A percentile compares a stretch with the other conserved stretches of the same genome.
Evolutionary conservation across 2,329 filamentous ascomycete genomes (phyloP).

Genomic region (Fusarium nygamai): DNA sequence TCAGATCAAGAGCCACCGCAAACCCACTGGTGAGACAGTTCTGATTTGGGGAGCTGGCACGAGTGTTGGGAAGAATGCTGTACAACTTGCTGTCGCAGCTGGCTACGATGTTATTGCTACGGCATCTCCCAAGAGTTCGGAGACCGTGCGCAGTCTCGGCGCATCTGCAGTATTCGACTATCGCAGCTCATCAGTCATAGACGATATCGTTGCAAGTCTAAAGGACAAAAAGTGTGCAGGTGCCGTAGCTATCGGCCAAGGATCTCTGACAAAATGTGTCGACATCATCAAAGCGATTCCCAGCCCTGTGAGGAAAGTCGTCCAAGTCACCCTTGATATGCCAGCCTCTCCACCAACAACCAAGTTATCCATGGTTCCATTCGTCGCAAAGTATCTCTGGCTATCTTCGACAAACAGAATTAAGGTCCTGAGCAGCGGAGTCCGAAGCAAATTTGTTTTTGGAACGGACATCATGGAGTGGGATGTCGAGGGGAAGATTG

Average conservation of each 20-base stretch:
- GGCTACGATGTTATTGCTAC: background rate
- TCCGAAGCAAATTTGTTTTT: conserved; percentile 10
- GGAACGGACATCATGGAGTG: background rate
- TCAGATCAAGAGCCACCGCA: rapidly evolving
- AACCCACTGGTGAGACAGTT: background rate
- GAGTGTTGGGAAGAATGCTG: background rate
- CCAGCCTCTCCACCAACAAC: background rate
- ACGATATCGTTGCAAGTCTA: background rate
- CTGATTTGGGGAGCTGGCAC: conserved; percentile 6
- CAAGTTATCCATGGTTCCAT: background rate
- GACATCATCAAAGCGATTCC: background rate
- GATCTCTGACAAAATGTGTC: background rate
- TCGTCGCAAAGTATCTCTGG: conserved; percentile 12
- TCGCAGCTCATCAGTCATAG: background rate
- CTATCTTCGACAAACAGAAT: background rate
- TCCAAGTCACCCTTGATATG: conserved; percentile 1
- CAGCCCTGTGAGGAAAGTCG: background rate
- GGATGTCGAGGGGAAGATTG: background rate
- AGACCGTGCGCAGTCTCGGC: rapidly evolving
- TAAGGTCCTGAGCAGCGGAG: background rate
- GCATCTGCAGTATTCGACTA: background rate
- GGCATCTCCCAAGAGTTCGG: background rate
- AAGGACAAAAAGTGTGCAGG: background rate
- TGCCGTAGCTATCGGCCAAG: background rate
- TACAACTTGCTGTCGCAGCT: background rate